Evolutionary conservation across 1,284 basidiomycete genomes (phyloP).

Genomic region (Anthracocystis walkeri): DNA sequence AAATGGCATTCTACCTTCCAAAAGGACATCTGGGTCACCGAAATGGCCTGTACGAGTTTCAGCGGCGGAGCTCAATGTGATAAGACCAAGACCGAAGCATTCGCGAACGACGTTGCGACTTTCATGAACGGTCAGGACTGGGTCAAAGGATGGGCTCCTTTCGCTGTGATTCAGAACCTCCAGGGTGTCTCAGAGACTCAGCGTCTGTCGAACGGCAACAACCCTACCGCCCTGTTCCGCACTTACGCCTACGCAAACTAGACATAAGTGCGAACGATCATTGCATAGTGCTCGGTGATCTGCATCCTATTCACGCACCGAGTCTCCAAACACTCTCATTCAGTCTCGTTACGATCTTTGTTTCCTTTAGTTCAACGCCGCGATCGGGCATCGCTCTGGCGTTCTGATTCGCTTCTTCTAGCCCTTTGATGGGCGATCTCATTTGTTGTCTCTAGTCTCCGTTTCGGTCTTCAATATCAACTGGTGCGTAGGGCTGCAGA

Average conservation of each 20-base stretch:
- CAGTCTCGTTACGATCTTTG: not conserved
- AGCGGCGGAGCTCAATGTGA: too few relatives aligned
- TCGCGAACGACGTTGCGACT: constrained; percentile 70
- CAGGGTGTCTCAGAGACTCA: constrained; percentile 57
- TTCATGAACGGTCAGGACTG: constrained; percentile 62
- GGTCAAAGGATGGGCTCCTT: constrained; percentile 58
- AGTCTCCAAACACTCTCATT: not conserved
- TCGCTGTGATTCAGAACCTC: constrained; percentile 59
- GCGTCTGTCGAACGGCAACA: constrained; percentile 41
- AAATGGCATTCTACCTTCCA: constrained; percentile 50
- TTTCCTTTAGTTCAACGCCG: not conserved
- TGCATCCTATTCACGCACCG: not conserved
- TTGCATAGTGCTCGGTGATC: constrained; percentile 7
- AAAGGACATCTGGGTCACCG: constrained; percentile 65
- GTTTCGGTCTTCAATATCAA: too few relatives aligned
- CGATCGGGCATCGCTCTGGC: constrained; percentile 17
- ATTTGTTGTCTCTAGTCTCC: too few relatives aligned
- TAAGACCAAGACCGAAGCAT: constrained; percentile 70
- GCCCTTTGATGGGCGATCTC: too few relatives aligned
- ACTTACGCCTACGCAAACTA: constrained; percentile 33
- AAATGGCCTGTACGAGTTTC: constrained; percentile 65
- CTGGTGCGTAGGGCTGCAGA: too few relatives aligned
- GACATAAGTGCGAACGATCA: not conserved
- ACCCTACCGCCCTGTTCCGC: constrained; percentile 50
- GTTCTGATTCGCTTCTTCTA: not conserved